Evolutionary conservation across 352 stramenopile species (phyloP).

Genomic region (Globisporangium cylindrosporum): DNA sequence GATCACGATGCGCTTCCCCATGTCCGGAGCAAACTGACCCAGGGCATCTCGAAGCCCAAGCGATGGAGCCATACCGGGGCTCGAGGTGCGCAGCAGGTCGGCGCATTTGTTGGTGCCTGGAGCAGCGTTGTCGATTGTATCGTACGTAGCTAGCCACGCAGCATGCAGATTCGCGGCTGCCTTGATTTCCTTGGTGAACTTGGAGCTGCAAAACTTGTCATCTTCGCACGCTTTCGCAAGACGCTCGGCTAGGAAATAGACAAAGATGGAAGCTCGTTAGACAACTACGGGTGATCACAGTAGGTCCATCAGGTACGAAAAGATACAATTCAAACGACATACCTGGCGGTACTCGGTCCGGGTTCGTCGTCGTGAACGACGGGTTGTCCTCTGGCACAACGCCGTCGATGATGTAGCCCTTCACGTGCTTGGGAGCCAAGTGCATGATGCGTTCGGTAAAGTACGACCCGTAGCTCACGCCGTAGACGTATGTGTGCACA

Average conservation of each 20-base stretch:
- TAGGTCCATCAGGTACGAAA: too few relatives aligned
- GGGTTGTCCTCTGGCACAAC: too few relatives aligned
- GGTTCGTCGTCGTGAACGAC: too few relatives aligned
- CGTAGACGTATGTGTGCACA: slow-evolving; percentile 18
- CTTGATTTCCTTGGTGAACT: slow-evolving; percentile 12
- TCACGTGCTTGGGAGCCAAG: slow-evolving; percentile 14
- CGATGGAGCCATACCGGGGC: neutral
- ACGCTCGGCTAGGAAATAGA: too few relatives aligned
- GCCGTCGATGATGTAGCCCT: slow-evolving; percentile 16
- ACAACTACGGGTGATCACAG: too few relatives aligned
- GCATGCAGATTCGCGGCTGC: neutral
- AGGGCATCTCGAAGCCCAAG: too few relatives aligned
- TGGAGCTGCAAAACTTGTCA: slow-evolving; percentile 15
- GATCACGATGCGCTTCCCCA: too few relatives aligned
- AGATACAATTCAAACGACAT: too few relatives aligned
- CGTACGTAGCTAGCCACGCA: neutral
- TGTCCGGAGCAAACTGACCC: too few relatives aligned
- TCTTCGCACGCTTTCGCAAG: slow-evolving; percentile 4
- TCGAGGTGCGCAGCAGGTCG: neutral
- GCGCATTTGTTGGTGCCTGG: neutral
- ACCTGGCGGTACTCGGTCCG: too few relatives aligned
- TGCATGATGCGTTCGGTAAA: slow-evolving; percentile 22
- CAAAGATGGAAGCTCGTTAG: too few relatives aligned
- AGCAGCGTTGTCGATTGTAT: neutral
- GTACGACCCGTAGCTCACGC: slow-evolving; percentile 24